Percentiles rank a stretch among this genome's conserved stretches.
Evolutionary conservation across 345 rosid genomes (phyloP).

Genomic region (Populus alba): DNA sequence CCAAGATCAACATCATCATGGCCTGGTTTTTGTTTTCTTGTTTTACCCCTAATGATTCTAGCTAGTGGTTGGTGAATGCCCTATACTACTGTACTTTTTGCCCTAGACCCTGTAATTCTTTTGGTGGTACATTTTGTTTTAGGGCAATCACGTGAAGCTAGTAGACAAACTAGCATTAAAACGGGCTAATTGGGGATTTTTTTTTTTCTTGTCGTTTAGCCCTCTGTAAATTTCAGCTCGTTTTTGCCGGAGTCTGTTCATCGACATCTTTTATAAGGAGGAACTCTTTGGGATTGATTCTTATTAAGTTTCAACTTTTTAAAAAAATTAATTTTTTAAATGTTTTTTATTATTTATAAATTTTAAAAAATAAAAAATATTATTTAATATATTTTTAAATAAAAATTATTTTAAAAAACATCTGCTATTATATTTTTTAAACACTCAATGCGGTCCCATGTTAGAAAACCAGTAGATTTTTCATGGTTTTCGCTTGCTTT

Average conservation of each 20-base stretch:
- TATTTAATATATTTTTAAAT: too few species aligned
- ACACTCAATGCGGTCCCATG: background rate
- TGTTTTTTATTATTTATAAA: too few species aligned
- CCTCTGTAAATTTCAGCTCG: constrained; percentile 20
- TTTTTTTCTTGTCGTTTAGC: constrained; percentile 13
- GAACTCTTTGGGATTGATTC: background rate
- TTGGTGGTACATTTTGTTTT: background rate
- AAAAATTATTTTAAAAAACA: too few species aligned
- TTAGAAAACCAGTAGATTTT: background rate
- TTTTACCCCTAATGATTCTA: constrained; percentile 36
- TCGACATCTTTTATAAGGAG: background rate
- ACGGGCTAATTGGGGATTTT: constrained; percentile 12
- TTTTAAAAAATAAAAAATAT: too few species aligned
- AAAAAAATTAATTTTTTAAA: too few species aligned
- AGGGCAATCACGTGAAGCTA: constrained; percentile 46
- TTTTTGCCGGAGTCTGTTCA: background rate
- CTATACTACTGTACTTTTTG: background rate
- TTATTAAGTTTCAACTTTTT: too few species aligned
- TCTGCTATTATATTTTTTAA: too few species aligned
- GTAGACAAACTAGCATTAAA: constrained; percentile 25
- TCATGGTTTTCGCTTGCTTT: background rate
- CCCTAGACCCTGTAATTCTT: constrained; percentile 6
- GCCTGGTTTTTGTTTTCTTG: constrained; percentile 21
- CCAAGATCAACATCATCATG: constrained; percentile 3
- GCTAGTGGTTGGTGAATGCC: background rate